Base-by-base conservation (phyloP, 2,329 filamentous ascomycete genomes). In the Polytolypa hystricis region DNA sequence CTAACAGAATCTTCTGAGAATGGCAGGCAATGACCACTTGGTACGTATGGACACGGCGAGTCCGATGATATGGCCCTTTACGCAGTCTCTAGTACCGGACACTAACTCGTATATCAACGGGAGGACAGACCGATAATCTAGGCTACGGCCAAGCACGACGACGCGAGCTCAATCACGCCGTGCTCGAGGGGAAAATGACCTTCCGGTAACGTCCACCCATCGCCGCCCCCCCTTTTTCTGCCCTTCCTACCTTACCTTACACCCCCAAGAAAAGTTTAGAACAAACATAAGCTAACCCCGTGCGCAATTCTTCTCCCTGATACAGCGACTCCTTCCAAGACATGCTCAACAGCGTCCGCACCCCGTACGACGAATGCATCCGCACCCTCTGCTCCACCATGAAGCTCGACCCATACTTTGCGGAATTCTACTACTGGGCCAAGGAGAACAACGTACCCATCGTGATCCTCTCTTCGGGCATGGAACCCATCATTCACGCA, bases 391-490 rank as follows among this genome's bases (percentile, higher is more conserved):
- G 82, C 44, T 67, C 80, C 52, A 86, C 91, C 64, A 87, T 96
- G 69, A 74, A 79, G 56, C 73, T 96, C 33, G 91, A 98, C 64
- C 84, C 86, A 1, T 70, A 79, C 49, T 98, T 96, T 70, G 77
- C 76, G 53, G 76, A 81, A 49, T 98, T 96, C 64, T 89, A 86
- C 64, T 63, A 76, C 48, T 98, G 85, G 84, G 74, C 81, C 20
- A 72, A 77, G 43, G 69, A 70, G 45, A 79, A 89, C 62, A 87
- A 93, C 56, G 77, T 96, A 10, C 91, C 91, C 17, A 81, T 95
- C 44, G 86, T 96, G 14, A 83, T 98, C 15, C 70, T 98, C 21
- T 91, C 82, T 44, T 84, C 83, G 30, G 91, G 91, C 45, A 96
- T 98, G 91, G 73, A 78, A 49, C 89, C 89, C 25, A 76, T 96